Conservation (phyloP, 2,329 filamentous ascomycete genomes). For the Aspergillus spinulosporus region DNA sequence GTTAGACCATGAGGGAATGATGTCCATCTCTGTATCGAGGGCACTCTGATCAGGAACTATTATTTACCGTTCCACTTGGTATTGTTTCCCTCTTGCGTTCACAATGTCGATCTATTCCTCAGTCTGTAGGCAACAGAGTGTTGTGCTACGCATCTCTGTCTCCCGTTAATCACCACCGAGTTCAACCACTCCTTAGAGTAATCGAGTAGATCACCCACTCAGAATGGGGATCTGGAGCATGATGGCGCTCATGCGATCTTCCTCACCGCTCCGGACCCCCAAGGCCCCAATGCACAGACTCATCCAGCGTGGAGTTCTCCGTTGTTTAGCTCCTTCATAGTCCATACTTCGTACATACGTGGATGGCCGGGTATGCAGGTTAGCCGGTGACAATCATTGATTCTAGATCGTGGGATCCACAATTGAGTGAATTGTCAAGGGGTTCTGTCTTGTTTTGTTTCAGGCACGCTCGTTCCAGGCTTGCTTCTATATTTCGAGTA, state of each 20-base stretch:
- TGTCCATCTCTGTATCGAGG: neutral
- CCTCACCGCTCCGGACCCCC: slow-evolving; percentile 3
- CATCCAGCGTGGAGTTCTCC: slow-evolving; percentile 2
- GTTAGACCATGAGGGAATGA: neutral
- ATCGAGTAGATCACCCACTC: too few relatives aligned
- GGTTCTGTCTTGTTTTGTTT: neutral
- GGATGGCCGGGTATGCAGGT: slow-evolving; percentile 12
- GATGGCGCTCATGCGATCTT: too few relatives aligned
- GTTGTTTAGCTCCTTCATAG: neutral
- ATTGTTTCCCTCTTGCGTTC: neutral
- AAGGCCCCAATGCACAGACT: slow-evolving; percentile 4
- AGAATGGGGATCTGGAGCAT: too few relatives aligned
- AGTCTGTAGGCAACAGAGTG: neutral
- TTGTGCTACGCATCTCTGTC: neutral
- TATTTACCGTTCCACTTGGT: neutral
- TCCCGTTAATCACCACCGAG: neutral
- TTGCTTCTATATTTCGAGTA: neutral
- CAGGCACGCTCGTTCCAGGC: slow-evolving; percentile 1
- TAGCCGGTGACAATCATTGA: slow-evolving; percentile 15
- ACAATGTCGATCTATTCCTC: neutral
- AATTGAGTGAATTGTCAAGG: neutral
- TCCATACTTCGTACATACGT: slow-evolving; percentile 1
- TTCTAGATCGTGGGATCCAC: slow-evolving; percentile 6
- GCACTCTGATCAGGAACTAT: neutral
- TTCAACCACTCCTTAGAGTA: neutral